phyloP scores from a whole-genome alignment of 805 yeast species.

The Trichomonascus vanleenenianus region DNA sequence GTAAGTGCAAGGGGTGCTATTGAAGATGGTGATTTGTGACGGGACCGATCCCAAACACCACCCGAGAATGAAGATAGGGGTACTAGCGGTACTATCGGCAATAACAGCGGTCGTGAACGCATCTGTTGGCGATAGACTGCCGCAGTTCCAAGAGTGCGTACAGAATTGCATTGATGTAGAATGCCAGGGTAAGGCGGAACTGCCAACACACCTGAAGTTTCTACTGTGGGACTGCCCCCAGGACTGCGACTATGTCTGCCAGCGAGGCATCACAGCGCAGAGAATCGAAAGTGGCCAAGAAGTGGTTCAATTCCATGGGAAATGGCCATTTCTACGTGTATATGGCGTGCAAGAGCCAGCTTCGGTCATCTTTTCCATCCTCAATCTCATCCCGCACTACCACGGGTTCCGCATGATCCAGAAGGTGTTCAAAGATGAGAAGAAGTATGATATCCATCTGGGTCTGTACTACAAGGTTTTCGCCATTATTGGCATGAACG shows the following conservation, averaged over 20 bases:
- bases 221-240: conserved; percentile 68
- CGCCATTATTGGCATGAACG: conserved; percentile 62
- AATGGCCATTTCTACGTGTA: conserved; percentile 86
- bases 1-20: too few species aligned
- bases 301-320: conserved; percentile 85
- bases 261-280: conserved; percentile 57
- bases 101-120: neutral
- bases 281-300: conserved; percentile 43
- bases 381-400: conserved; percentile 59
- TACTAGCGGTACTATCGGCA: neutral
- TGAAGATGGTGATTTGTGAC: too few species aligned
- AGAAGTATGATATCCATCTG: conserved; percentile 17
- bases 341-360: conserved; percentile 81
- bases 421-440: conserved; percentile 4
- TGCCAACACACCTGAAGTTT: conserved; percentile 36
- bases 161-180: neutral
- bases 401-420: conserved; percentile 34
- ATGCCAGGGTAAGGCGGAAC: conserved; percentile 4
- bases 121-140: neutral
- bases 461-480: conserved; percentile 37
- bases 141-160: neutral
- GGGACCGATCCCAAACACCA: neutral
- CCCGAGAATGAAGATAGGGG: neutral
- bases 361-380: conserved; percentile 69
- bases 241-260: conserved; percentile 93